Evolutionary conservation across 2,329 filamentous ascomycete species (phyloP).

Genomic region (Trichoderma lentiforme): DNA sequence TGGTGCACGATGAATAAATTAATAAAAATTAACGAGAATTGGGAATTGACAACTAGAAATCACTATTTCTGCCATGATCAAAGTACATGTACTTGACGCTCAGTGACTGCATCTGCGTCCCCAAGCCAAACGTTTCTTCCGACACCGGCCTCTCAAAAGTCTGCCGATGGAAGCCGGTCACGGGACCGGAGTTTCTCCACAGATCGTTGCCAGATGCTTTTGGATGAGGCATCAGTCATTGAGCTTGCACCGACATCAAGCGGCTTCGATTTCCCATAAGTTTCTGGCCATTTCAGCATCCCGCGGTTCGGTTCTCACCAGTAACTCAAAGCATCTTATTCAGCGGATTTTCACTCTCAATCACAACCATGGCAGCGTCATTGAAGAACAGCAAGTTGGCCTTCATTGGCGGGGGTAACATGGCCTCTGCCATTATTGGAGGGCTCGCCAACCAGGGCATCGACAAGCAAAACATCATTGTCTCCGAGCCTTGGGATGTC

Average conservation of each 20-base stretch:
- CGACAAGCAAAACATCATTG: constrained; percentile 43
- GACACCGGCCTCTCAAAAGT: not conserved
- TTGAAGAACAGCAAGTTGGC: constrained; percentile 34
- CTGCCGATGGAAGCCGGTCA: constrained; percentile 17
- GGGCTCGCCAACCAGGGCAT: constrained; percentile 45
- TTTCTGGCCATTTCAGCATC: not conserved
- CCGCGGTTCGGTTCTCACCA: not conserved
- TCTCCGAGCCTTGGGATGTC: constrained; percentile 51
- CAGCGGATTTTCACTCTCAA: not conserved
- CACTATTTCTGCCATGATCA: not conserved
- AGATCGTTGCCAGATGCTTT: not conserved
- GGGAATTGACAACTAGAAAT: not conserved
- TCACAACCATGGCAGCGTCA: constrained; percentile 25
- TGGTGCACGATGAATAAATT: too few species aligned
- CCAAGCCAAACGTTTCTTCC: not conserved
- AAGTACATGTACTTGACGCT: not conserved
- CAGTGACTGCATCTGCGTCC: not conserved
- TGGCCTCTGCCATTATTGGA: constrained; percentile 51
- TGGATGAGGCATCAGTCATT: not conserved
- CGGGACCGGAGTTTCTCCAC: constrained; percentile 12
- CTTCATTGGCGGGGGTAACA: constrained; percentile 49
- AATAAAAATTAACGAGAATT: not conserved
- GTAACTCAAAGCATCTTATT: not conserved
- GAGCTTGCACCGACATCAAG: constrained; percentile 9
- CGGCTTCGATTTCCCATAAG: not conserved